Base-by-base conservation (phyloP, 371 early-diverging fungal species). In the Syncephalastrum racemosum region DNA sequence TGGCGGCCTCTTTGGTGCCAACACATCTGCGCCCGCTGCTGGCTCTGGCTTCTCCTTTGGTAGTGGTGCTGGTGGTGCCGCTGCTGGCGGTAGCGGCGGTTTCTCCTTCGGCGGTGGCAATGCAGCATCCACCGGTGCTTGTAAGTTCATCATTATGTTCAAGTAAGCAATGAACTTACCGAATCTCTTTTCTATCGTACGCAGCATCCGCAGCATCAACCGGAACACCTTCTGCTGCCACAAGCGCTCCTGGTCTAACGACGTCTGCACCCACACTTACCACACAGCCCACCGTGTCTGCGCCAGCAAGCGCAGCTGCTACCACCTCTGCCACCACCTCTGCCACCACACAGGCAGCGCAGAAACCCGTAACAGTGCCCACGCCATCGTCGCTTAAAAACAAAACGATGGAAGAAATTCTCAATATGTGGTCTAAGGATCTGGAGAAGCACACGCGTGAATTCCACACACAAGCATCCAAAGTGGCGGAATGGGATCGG, bases 401-500 rank as follows among this genome's bases (percentile, higher is more conserved):
- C 62, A 88, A 85, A 67, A 86, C 88, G 10, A 83, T 97, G 80
- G 93, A 92, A 59, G 94, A 93, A 56, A 90, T 97, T 40, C 70
- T 94, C 48, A 89, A 90, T 50, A 78, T 84, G 62, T 97, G 95
- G 94, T 89, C 88, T 15, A 74, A 75, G 27, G 93, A 95, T 61
- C 75, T 97, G 46, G 85, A 90, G 39, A 75, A 73, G 47, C 85
- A 87, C 53, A 88, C 93, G 1, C 80, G 81, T 15, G 89, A 90
- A 40, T 97, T 97, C 79, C 94, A 92, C 54, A 79, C 79, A 23
- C 91, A 92, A 71, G 96, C 95, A 2, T 79, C 73, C 53, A 85
- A 91, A 58, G 88, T 95, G n/a, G 79, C 84, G 42, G 79, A 88
- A 46, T 91, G 90, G 93, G 97, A 97, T 76, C 82, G 84, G 27